A percentile compares a stretch with the other conserved stretches of the same genome.
phyloP scores from a whole-genome alignment of 176 grass and related monocot species.

The Bothriochloa decipiens region DNA sequence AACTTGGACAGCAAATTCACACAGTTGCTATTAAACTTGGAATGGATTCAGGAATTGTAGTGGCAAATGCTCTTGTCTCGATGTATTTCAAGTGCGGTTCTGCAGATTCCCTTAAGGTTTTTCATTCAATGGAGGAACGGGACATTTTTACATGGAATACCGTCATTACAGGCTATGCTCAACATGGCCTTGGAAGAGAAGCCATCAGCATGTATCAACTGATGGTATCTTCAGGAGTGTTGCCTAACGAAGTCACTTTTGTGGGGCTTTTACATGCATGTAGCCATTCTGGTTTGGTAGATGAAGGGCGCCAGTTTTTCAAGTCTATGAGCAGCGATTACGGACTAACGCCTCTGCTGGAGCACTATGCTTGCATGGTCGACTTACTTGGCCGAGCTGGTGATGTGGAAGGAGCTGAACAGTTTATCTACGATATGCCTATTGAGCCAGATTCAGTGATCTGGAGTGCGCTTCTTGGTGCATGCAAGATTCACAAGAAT shows the following conservation, averaged over 20 bases:
- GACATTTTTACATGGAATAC: slow-evolving; percentile 62
- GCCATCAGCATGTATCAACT: slow-evolving; percentile 53
- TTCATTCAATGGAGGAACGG: slow-evolving; percentile 48
- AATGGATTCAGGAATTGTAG: slow-evolving; percentile 52
- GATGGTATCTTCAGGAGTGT: slow-evolving; percentile 50
- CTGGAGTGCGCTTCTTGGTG: slow-evolving; percentile 80
- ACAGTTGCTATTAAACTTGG: slow-evolving; percentile 43
- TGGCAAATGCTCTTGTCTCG: slow-evolving; percentile 53
- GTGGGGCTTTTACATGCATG: slow-evolving; percentile 76
- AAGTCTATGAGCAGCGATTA: slow-evolving; percentile 62
- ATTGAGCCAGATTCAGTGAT: slow-evolving; percentile 68
- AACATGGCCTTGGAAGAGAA: slow-evolving; percentile 55
- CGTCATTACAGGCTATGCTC: slow-evolving; percentile 64
- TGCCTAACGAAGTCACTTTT: slow-evolving; percentile 72
- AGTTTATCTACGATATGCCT: slow-evolving; percentile 64
- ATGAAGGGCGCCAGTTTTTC: slow-evolving; percentile 57
- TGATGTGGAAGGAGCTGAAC: slow-evolving; percentile 60
- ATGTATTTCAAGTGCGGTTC: slow-evolving; percentile 61
- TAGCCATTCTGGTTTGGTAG: slow-evolving; percentile 65
- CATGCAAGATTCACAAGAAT: slow-evolving; percentile 67
- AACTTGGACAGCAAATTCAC: slow-evolving; percentile 61
- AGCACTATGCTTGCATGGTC: slow-evolving; percentile 76
- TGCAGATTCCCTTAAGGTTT: slow-evolving; percentile 46
- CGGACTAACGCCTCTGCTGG: slow-evolving; percentile 46
- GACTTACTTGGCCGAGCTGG: slow-evolving; percentile 74